A percentile compares a stretch with the other conserved stretches of the same genome.
phyloP scores from a whole-genome alignment of 176 grass and related monocot species.

The Guadua angustifolia region DNA sequence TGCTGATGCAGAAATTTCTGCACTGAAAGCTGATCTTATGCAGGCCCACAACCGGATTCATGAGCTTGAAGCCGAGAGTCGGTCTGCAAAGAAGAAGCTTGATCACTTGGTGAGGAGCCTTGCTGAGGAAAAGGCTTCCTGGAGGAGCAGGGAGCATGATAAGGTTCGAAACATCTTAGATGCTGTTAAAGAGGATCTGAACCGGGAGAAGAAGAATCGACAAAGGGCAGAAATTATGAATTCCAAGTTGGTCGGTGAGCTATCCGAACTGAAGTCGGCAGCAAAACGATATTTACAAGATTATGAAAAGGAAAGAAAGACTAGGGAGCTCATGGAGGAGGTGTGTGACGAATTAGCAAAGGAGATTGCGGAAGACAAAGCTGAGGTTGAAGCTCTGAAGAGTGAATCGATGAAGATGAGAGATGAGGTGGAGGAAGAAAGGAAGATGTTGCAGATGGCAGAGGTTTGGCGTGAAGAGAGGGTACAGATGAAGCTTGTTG shows the following conservation, averaged over 20 bases:
- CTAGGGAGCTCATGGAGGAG: slow-evolving; percentile 75
- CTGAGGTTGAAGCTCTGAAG: slow-evolving; percentile 76
- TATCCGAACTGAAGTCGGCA: slow-evolving; percentile 61
- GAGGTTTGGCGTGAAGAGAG: slow-evolving; percentile 98
- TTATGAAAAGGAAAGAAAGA: slow-evolving; percentile 79
- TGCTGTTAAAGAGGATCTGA: slow-evolving; percentile 63
- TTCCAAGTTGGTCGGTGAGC: slow-evolving; percentile 57
- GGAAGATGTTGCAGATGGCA: slow-evolving; percentile 92
- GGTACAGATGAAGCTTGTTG: slow-evolving; percentile 93
- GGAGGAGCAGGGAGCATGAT: slow-evolving; percentile 75
- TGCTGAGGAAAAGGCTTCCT: slow-evolving; percentile 62
- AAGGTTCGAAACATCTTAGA: slow-evolving; percentile 57
- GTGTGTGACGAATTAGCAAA: slow-evolving; percentile 76
- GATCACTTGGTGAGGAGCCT: slow-evolving; percentile 62
- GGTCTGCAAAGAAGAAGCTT: slow-evolving; percentile 62
- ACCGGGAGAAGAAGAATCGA: slow-evolving; percentile 61
- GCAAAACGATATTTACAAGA: slow-evolving; percentile 57
- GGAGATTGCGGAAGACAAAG: slow-evolving; percentile 77
- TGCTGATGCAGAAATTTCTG: slow-evolving; percentile 52
- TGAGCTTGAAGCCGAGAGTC: slow-evolving; percentile 60
- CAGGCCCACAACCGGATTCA: slow-evolving; percentile 48
- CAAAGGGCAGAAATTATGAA: slow-evolving; percentile 68
- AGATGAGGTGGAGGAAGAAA: slow-evolving; percentile 87
- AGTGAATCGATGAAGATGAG: slow-evolving; percentile 67
- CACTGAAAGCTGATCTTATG: slow-evolving; percentile 57